Evolutionary conservation across 1,284 basidiomycete genomes (phyloP), one percentile per base, ranked within the genome.

Genomic region (Cerioporus squamosus): DNA sequence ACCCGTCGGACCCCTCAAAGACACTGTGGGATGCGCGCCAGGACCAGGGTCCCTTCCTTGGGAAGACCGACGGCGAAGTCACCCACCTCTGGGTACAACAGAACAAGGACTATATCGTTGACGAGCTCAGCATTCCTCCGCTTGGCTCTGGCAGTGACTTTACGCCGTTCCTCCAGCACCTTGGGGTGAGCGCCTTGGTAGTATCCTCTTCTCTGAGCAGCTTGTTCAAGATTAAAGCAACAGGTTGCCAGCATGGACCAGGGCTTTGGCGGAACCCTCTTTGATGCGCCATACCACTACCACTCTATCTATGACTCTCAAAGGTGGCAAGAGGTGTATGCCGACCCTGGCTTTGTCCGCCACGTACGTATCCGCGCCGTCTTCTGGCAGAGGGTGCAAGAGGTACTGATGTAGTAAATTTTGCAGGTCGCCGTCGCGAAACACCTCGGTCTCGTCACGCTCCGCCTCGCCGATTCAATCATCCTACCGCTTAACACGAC

Each of bases 291-390:
- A 3, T 91, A 91, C 68, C 90, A 91, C 68, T 91, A 90, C 68
- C 86, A 88, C 69, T 88, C 86, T 10, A 80, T 91, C 65, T 94
- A 86, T 70, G 92, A 94, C 72, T 83, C 83, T 14, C 81, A 86
- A 65, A 75, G 77, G 49, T 94, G 88, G 88, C 84, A 88, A 71
- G 83, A 88, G 63, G 69, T 78, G 29, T 94, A 84, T 62, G 88
- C 83, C 49, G 92, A 94, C 68, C 86, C 88, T 2, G 81, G 79
- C 5, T 93, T 91, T 74, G 73, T 81, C 61, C 81, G 84, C 39
- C 90, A 93, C 71, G 84, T 84, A 62, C 46, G 77, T 73, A 14
- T 33, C 62, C 59, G 33, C 22, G 22, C 15, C 52, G 4, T 33
- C 24, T 39, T 23, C 53, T 12, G 22, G 31, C 44, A 42, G 22